These are phyloP conservation scores for Parasarocladium wereldwijsianum DNA, from an alignment of 2,329 filamentous ascomycete species.

Conservation along the genomic window DNA sequence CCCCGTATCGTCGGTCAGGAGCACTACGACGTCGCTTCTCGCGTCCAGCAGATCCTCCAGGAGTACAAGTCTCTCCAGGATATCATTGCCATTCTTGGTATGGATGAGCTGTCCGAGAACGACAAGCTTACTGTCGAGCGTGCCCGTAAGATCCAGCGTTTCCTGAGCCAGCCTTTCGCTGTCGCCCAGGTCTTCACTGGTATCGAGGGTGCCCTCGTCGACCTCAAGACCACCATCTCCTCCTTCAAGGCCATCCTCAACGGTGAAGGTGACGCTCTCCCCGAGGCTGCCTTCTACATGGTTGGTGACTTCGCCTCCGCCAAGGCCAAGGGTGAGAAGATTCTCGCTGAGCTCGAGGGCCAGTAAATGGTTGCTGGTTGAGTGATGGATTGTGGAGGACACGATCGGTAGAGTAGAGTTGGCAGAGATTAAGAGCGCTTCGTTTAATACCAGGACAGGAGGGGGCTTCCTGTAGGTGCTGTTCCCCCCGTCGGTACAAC, in stretches of 20 bases:
- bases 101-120: conserved; percentile 98
- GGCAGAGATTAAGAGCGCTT: too few relatives aligned
- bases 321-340: conserved; percentile 97
- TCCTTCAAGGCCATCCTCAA: conserved; percentile 95
- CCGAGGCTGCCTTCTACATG: conserved; percentile 95
- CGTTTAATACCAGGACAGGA: too few relatives aligned
- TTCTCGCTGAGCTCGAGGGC: conserved; percentile 78
- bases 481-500: too few relatives aligned
- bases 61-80: conserved; percentile 99
- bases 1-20: conserved; percentile 96
- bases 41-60: conserved; percentile 98
- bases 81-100: conserved; percentile 99
- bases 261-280: conserved; percentile 91
- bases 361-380: conserved; percentile 29
- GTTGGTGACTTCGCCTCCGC: conserved; percentile 91
- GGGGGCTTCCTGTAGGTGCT: too few relatives aligned
- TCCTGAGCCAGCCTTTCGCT: conserved; percentile 98
- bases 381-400: neutral
- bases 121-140: conserved; percentile 99
- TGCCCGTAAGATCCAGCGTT: conserved; percentile 99
- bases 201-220: conserved; percentile 93
- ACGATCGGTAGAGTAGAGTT: too few relatives aligned
- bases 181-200: conserved; percentile 70
- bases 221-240: conserved; percentile 94
- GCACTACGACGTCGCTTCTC: conserved; percentile 88